A percentile compares a stretch with the other conserved stretches of the same genome.
Conservation (phyloP, 129 eudicot genomes). For the Heracleum sosnowskyi region DNA sequence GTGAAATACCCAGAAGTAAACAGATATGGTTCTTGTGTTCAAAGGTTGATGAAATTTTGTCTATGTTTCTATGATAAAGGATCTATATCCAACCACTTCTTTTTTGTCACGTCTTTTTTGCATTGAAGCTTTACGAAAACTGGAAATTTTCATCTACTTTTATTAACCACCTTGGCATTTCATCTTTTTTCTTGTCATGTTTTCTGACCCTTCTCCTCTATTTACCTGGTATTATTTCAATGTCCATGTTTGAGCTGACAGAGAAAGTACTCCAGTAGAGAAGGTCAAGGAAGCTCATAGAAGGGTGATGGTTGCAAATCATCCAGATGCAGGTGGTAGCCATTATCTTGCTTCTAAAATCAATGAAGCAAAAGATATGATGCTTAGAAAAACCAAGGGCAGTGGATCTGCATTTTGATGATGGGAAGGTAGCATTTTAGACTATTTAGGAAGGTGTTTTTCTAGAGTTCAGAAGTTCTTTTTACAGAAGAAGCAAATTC, state of each 20-base stretch:
- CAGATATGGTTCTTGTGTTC: background rate
- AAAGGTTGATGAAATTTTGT: background rate
- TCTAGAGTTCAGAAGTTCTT: background rate
- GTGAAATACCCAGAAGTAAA: background rate
- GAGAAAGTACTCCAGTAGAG: slow-evolving; percentile 58
- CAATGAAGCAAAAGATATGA: slow-evolving; percentile 66
- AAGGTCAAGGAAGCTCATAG: slow-evolving; percentile 75
- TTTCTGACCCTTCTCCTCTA: background rate
- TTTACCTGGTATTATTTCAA: background rate
- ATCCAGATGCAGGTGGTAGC: slow-evolving; percentile 79
- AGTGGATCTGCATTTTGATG: slow-evolving; percentile 35
- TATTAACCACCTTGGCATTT: background rate
- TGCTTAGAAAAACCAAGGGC: slow-evolving; percentile 50
- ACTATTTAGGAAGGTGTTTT: background rate
- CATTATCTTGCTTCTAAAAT: slow-evolving; percentile 83
- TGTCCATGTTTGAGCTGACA: slow-evolving; percentile 9
- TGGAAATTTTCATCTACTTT: background rate
- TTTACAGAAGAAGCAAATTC: background rate
- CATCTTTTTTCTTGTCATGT: background rate
- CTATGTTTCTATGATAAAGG: background rate
- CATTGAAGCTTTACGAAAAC: background rate
- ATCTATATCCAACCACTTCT: background rate
- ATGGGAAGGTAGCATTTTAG: background rate
- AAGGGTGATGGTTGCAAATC: slow-evolving; percentile 84
- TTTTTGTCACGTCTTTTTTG: background rate